Conservation (phyloP, 2,329 filamentous ascomycete species). For the Diaporthe australafricana region DNA sequence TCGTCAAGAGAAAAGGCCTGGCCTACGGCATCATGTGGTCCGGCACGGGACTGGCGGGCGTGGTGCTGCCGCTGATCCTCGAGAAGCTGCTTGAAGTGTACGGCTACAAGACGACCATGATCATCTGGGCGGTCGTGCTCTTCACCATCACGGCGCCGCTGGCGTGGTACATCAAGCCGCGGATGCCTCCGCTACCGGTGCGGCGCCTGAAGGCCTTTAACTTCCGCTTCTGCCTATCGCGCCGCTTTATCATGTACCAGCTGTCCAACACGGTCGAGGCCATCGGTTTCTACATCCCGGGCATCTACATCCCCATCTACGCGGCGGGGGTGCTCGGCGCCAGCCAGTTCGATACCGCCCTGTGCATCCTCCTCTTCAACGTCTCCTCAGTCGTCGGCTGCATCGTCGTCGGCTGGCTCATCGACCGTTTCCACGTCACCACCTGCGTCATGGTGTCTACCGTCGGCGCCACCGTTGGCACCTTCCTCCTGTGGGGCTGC, state of each 20-base stretch:
- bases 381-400: slow-evolving; percentile 69
- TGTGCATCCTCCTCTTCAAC: slow-evolving; percentile 70
- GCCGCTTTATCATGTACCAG: slow-evolving; percentile 68
- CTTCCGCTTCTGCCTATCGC: slow-evolving; percentile 62
- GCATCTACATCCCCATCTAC: slow-evolving; percentile 71
- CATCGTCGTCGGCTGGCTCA: slow-evolving; percentile 67
- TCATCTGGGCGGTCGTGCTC: slow-evolving; percentile 62
- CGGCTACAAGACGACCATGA: slow-evolving; percentile 65
- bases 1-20: slow-evolving; percentile 66
- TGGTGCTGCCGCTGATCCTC: slow-evolving; percentile 64
- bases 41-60: slow-evolving; percentile 62
- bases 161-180: slow-evolving; percentile 67
- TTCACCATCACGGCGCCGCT: slow-evolving; percentile 65
- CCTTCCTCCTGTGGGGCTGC: slow-evolving; percentile 72
- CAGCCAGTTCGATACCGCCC: slow-evolving; percentile 61
- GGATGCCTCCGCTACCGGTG: slow-evolving; percentile 58
- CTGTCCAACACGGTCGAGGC: slow-evolving; percentile 69
- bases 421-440: slow-evolving; percentile 64
- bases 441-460: slow-evolving; percentile 69
- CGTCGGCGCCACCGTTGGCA: slow-evolving; percentile 64
- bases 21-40: slow-evolving; percentile 75
- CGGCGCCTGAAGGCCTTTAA: slow-evolving; percentile 54
- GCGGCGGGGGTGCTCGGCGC: slow-evolving; percentile 60
- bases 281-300: slow-evolving; percentile 72
- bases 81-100: slow-evolving; percentile 61